phyloP scores from a whole-genome alignment of 495 filamentous ascomycete species.

The Neurospora tetraspora region DNA sequence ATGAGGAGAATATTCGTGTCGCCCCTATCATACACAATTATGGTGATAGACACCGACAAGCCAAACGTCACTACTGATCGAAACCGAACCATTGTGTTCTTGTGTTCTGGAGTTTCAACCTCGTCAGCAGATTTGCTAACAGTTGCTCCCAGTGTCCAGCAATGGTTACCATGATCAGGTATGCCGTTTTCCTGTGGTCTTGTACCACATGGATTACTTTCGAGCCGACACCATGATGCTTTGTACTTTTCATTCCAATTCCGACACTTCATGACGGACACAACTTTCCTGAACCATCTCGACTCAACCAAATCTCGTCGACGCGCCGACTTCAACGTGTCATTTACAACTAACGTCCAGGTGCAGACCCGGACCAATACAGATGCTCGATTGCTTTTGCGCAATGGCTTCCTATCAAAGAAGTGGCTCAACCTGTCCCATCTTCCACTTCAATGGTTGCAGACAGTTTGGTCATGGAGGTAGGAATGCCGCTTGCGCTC shows the following conservation, averaged over 20 bases:
- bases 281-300: constrained; percentile 39
- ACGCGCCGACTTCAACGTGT: neutral
- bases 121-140: constrained; percentile 8
- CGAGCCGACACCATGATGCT: constrained; percentile 40
- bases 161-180: neutral
- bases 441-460: neutral
- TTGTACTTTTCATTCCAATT: constrained; percentile 55
- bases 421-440: neutral
- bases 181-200: neutral
- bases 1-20: constrained; percentile 80
- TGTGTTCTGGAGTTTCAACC: neutral
- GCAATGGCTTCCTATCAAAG: neutral
- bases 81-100: constrained; percentile 1
- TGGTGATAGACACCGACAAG: constrained; percentile 88
- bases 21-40: constrained; percentile 77
- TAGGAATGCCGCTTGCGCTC: neutral
- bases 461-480: neutral
- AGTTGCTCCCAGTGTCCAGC: constrained; percentile 7
- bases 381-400: constrained; percentile 9
- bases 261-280: constrained; percentile 38
- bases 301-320: neutral
- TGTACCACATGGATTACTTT: neutral
- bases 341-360: neutral
- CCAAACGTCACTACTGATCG: constrained; percentile 82
- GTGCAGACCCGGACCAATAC: constrained; percentile 9